Evolutionary conservation across 192 early-diverging fungal species (phyloP).

Genomic region (Dissophora ornata): DNA sequence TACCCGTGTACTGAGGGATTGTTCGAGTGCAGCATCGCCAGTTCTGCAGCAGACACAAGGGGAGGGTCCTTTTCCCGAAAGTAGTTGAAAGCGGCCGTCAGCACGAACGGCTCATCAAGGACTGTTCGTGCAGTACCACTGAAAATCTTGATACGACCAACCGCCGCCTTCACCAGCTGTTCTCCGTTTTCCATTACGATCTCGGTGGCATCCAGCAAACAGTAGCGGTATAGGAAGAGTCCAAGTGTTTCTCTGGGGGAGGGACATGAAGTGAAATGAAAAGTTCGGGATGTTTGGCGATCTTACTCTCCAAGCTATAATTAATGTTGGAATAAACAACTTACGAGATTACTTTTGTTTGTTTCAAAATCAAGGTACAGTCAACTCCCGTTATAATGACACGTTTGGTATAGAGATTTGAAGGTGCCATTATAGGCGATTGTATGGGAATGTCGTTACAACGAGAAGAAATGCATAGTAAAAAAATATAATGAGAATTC

Average conservation of each 20-base stretch:
- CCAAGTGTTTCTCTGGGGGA: conserved; percentile 1
- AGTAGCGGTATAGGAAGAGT: conserved; percentile 1
- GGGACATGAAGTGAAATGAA: conserved; percentile 7
- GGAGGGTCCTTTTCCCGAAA: conserved; percentile 11
- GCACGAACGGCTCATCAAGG: conserved; percentile 1
- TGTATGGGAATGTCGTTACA: too few species aligned
- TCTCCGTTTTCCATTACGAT: conserved; percentile 1
- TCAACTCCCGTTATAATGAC: too few species aligned
- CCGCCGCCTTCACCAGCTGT: conserved; percentile 6
- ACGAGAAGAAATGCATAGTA: too few species aligned
- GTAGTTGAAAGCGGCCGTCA: conserved; percentile 12
- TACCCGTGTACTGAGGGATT: conserved; percentile 5
- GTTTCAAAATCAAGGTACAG: too few species aligned
- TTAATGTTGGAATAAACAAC: not conserved
- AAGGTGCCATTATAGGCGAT: too few species aligned
- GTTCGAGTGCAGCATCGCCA: conserved; percentile 8
- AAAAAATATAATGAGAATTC: too few species aligned
- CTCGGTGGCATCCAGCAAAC: conserved; percentile 4
- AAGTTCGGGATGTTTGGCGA: not conserved
- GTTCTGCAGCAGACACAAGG: conserved; percentile 6
- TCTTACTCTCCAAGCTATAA: conserved; percentile 4
- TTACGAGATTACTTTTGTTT: too few species aligned
- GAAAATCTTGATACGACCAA: conserved; percentile 20
- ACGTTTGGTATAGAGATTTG: too few species aligned
- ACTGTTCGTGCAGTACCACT: conserved; percentile 1